Conservation (phyloP, 2,329 filamentous ascomycete genomes). For the Aspergillus udagawae region DNA sequence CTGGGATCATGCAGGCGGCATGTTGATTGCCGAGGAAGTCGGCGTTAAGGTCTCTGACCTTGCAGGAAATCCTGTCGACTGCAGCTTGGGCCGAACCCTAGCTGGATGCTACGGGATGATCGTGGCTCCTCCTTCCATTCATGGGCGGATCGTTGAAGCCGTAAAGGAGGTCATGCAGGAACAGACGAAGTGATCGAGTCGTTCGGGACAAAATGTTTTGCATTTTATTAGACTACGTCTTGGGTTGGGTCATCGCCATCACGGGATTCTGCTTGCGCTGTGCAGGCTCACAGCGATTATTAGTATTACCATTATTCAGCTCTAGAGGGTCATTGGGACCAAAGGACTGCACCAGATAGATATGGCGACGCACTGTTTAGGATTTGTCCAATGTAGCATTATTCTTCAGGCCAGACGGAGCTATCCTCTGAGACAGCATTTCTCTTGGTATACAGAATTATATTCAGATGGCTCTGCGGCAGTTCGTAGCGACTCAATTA, state of each 20-base stretch:
- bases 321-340: neutral
- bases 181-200: neutral
- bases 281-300: neutral
- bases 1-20: conserved; percentile 56
- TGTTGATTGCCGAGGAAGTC: conserved; percentile 49
- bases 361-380: neutral
- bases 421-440: neutral
- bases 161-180: conserved; percentile 20
- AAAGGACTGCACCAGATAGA: neutral
- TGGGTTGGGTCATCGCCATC: neutral
- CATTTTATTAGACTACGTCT: neutral
- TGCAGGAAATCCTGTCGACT: conserved; percentile 48
- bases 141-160: conserved; percentile 29
- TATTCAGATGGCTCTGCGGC: neutral
- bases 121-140: conserved; percentile 36
- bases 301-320: neutral
- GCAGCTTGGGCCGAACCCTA: conserved; percentile 40
- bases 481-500: neutral
- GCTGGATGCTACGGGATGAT: conserved; percentile 40
- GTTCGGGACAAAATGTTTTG: neutral
- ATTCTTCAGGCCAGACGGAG: neutral
- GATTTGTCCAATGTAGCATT: neutral
- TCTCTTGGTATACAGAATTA: neutral
- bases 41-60: conserved; percentile 51
- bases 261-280: neutral